Base-by-base conservation (phyloP, 495 filamentous ascomycete genomes). In the Pyronema omphalodes region DNA sequence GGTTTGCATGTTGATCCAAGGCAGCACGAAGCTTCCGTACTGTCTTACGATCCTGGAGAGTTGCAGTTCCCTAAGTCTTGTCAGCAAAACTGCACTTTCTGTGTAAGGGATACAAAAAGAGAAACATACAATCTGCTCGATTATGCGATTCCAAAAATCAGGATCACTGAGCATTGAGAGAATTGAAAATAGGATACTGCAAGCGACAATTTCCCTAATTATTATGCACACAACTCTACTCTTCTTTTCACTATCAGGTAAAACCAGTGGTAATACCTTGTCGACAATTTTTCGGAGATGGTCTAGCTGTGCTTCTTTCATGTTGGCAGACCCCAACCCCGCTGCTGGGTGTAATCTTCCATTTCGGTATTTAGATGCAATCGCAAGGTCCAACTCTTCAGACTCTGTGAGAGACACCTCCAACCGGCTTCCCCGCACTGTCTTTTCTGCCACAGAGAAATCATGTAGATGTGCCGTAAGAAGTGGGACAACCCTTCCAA, bases 61-160 rank as follows among this genome's bases (percentile, higher is more conserved):
- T 81, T 29, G 81, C 82, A 40, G 82, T 78, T 12, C 88, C 88
- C 67, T 81, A 7, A 37, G 14, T 3, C 33, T 11, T 12, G 17
- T 12, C 15, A 9, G 29, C 34, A 23, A 52, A 19, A 43, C 14
- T 6, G 17, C n/a, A 47, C 17, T 9, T 41, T 33, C 9, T 7
- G 5, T 29, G 23, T 2, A 5, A 5, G 23, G 23, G 1, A 29
- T 5, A n/a, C n/a, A n/a, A 29, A 29, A 29, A 29, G 5, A 33
- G 45, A 33, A 40, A 58, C 69, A 59, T 66, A 74, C 75, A 58
- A 85, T 89, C 45, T 81, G 85, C 66, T 94, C 88, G 74, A 96
- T 84, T 57, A 93, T 61, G 61, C 93, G 87, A 65, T 96, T 96
- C 91, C 91, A 95, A 1, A 83, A 88, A 71, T 99, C 93, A 8